These are phyloP conservation scores for Apiotrichum gracile DNA, from an alignment of 1,284 basidiomycete genomes.

Conservation along the genomic window DNA sequence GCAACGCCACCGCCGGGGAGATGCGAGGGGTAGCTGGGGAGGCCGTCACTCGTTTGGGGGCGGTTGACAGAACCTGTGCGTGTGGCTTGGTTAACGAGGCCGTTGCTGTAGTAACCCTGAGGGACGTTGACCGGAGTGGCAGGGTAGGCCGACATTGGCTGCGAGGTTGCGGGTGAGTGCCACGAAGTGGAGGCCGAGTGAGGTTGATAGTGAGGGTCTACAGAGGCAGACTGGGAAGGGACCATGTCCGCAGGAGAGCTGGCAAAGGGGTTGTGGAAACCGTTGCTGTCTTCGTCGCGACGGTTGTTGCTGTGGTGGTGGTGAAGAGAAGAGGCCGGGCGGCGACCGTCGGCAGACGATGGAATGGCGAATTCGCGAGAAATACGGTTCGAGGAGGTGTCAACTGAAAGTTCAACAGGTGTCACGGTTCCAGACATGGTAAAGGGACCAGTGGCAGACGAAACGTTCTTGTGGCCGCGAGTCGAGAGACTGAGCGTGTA, in stretches of 20 bases:
- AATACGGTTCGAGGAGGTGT: conserved; percentile 29
- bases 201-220: conserved; percentile 26
- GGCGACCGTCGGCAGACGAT: conserved; percentile 29
- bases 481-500: background rate
- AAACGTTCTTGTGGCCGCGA: background rate
- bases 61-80: conserved; percentile 11
- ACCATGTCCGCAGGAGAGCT: background rate
- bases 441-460: background rate
- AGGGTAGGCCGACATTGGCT: conserved; percentile 2
- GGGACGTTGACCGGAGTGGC: background rate
- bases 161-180: background rate
- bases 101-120: conserved; percentile 5
- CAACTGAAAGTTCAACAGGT: background rate
- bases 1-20: conserved; percentile 16
- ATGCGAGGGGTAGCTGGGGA: conserved; percentile 30
- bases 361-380: conserved; percentile 42
- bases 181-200: background rate
- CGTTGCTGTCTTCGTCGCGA: background rate
- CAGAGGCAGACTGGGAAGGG: conserved; percentile 1
- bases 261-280: conserved; percentile 10
- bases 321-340: conserved; percentile 40
- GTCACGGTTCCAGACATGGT: conserved; percentile 11
- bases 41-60: conserved; percentile 39
- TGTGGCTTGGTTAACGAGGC: conserved; percentile 1
- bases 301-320: conserved; percentile 3